Evolutionary conservation across 1,139 yeast genomes (phyloP).

Genomic region (Saccharomyces pastorianus): DNA sequence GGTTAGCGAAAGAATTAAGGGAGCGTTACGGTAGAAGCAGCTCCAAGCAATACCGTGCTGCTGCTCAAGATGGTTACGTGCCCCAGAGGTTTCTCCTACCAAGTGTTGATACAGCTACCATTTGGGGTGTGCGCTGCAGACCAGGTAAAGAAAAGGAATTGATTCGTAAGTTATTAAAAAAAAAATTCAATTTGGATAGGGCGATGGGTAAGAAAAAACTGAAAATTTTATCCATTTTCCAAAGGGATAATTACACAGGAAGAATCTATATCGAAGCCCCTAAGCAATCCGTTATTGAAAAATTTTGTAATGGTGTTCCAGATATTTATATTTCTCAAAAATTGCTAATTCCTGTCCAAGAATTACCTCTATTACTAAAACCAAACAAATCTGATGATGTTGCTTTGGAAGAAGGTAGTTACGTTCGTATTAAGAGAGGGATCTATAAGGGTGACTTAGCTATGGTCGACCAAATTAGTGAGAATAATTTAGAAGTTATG

Average conservation of each 20-base stretch:
- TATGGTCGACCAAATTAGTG: conserved; percentile 84
- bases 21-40: conserved; percentile 88
- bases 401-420: conserved; percentile 83
- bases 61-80: conserved; percentile 76
- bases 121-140: conserved; percentile 91
- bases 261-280: conserved; percentile 92
- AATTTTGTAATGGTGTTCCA: conserved; percentile 81
- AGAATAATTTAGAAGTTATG: conserved; percentile 88
- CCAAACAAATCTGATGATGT: conserved; percentile 86
- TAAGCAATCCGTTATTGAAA: conserved; percentile 84
- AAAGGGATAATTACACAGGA: conserved; percentile 86
- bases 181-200: conserved; percentile 45
- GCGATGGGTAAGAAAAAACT: conserved; percentile 41
- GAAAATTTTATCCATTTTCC: conserved; percentile 85
- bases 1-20: conserved; percentile 83
- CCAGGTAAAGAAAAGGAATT: conserved; percentile 90
- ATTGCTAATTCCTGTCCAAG: conserved; percentile 88
- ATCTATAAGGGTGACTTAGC: conserved; percentile 91
- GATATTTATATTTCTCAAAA: conserved; percentile 68
- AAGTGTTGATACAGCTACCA: conserved; percentile 91
- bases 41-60: conserved; percentile 66
- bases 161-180: conserved; percentile 75
- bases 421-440: conserved; percentile 85
- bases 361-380: conserved; percentile 85
- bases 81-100: conserved; percentile 92